Evolutionary conservation across 345 rosid species (phyloP), one percentile per base, ranked within the genome.

Genomic region (Eucalyptus pumila): DNA sequence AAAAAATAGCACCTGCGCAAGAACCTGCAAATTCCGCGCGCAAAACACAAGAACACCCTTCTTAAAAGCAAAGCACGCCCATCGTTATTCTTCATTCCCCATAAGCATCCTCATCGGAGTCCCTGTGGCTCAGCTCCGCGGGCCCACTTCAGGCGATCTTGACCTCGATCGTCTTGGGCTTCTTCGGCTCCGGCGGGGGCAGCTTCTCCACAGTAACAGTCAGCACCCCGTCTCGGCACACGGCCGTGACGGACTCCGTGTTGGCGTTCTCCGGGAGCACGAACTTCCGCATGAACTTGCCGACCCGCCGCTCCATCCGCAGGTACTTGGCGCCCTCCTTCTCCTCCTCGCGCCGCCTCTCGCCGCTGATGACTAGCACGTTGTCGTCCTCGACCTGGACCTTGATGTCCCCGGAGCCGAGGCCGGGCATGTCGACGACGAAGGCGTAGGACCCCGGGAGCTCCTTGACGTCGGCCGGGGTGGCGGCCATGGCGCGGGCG

Each of bases 141-240:
- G 0, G 50, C 17, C 67, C 8, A 4, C 26, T 52, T 94, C 90
- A 96, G 42, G 96, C 99, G 87, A 96, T 91, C 90, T 96, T 93
- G 15, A 96, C 99, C 87, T 94, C 92, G n/a, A 97, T 93, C 1
- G 94, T 96, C 93, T 93, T 94, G 0, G 96, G 93, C 89, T 93
- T 95, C 94, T 96, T 95, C 4, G 97, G 98, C 92, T 97, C 95
- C 9, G 99, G 98, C 9, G 99, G 97, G 3, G 99, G 97, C 88
- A 93, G 86, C 87, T 96, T 96, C 94, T 93, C 91, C 26, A 97
- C 95, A 1, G 97, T 96, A 2, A 97, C 97, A 1, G 92, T 94
- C 93, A 97, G 37, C 6, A 97, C 97, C 44, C 99, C 97, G 4
- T 96, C 98, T n/a, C 92, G 90, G 89, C 95, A 96, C 76, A 91